phyloP scores from a whole-genome alignment of 805 yeast species.

The Saccharomycopsis oosterbeekiorum region DNA sequence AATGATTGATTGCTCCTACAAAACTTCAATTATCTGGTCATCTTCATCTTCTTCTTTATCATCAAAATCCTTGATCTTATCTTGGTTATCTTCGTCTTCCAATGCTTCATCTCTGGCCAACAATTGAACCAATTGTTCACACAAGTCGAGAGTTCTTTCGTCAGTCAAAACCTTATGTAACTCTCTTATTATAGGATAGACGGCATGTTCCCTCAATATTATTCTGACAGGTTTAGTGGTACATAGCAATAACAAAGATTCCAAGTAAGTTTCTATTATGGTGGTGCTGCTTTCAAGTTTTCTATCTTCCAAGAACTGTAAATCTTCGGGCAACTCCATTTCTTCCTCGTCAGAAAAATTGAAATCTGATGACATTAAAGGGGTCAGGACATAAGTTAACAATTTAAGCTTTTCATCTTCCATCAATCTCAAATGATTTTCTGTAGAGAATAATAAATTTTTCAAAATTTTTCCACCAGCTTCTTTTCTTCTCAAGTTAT shows the following conservation, averaged over 20 bases:
- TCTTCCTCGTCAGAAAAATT: conserved; percentile 76
- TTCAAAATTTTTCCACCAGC: conserved; percentile 92
- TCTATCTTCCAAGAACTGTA: conserved; percentile 68
- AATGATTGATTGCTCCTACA: background rate
- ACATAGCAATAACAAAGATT: conserved; percentile 68
- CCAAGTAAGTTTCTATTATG: conserved; percentile 64
- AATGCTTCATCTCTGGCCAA: conserved; percentile 83
- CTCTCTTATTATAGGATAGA: conserved; percentile 80
- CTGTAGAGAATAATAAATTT: conserved; percentile 75
- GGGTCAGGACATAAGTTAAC: conserved; percentile 72
- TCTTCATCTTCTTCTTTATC: conserved; percentile 11
- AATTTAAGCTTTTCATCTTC: conserved; percentile 57
- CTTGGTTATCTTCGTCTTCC: conserved; percentile 22
- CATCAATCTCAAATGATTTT: conserved; percentile 51
- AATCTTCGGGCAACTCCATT: conserved; percentile 79
- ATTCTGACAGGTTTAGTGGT: conserved; percentile 70
- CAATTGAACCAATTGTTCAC: conserved; percentile 82
- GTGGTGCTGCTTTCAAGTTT: conserved; percentile 65
- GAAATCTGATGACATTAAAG: conserved; percentile 65
- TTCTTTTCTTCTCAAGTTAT: conserved; percentile 70
- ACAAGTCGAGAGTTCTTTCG: conserved; percentile 49
- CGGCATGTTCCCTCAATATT: conserved; percentile 65
- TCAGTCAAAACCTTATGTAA: conserved; percentile 52
- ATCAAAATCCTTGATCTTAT: conserved; percentile 20
- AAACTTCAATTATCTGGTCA: conserved; percentile 15